A percentile compares a stretch with the other conserved stretches of the same genome.
phyloP scores from a whole-genome alignment of 495 filamentous ascomycete genomes.

The Penicillium dipodomyicola region DNA sequence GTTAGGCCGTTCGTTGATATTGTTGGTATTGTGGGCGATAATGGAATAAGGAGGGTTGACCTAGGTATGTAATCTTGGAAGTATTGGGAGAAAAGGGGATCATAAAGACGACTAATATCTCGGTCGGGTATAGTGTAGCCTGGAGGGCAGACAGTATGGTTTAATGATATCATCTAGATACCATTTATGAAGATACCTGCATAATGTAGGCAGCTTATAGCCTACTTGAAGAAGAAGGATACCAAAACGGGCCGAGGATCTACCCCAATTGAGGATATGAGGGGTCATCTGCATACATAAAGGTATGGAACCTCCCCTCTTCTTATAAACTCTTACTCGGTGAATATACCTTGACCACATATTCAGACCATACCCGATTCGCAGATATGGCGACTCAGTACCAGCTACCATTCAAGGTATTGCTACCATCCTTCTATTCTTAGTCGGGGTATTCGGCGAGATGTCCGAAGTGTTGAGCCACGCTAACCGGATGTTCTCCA shows the following conservation, averaged over 20 bases:
- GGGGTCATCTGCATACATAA: background rate
- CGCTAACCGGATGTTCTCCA: conserved; percentile 21
- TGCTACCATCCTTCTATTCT: background rate
- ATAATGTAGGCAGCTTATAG: background rate
- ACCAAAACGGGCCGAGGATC: background rate
- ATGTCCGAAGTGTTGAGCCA: conserved; percentile 11
- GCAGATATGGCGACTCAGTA: conserved; percentile 36
- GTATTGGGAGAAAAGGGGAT: conserved; percentile 23
- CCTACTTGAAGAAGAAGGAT: background rate
- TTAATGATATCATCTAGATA: conserved; percentile 7
- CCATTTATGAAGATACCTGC: background rate
- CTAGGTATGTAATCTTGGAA: conserved; percentile 24
- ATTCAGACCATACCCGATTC: background rate
- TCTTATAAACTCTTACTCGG: background rate
- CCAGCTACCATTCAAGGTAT: conserved; percentile 42
- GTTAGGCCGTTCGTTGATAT: conserved; percentile 14
- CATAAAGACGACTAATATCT: conserved; percentile 27
- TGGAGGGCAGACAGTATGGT: conserved; percentile 23
- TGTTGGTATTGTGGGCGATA: background rate
- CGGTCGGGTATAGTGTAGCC: conserved; percentile 19
- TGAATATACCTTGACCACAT: background rate
- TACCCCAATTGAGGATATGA: background rate
- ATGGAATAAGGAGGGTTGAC: conserved; percentile 26
- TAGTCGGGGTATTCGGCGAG: conserved; percentile 16
- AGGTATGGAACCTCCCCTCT: no score